phyloP scores from a whole-genome alignment of 129 eudicot species.

The Lactuca sativa region DNA sequence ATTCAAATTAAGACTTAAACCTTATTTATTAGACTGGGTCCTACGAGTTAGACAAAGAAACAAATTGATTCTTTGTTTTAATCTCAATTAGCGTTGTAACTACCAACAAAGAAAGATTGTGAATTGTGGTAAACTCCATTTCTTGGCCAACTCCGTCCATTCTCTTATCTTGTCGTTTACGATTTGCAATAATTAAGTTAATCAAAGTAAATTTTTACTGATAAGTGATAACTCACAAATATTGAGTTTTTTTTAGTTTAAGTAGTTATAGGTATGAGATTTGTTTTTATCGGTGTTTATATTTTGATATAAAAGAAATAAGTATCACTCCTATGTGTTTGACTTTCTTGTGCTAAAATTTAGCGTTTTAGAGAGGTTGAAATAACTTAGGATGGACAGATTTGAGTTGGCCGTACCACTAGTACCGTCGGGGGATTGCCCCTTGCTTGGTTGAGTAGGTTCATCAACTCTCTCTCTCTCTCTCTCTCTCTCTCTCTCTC shows the following conservation, averaged over 20 bases:
- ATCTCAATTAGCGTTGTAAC: slow-evolving; percentile 28
- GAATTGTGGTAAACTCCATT: slow-evolving; percentile 19
- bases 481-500: too few relatives aligned
- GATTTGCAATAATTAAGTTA: background rate
- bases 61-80: slow-evolving; percentile 7
- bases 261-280: too few relatives aligned
- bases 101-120: slow-evolving; percentile 16
- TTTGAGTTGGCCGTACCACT: too few relatives aligned
- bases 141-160: slow-evolving; percentile 34
- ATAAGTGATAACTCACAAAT: background rate
- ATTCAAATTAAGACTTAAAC: background rate
- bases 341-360: too few relatives aligned
- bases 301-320: too few relatives aligned
- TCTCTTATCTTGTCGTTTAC: slow-evolving; percentile 23
- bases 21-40: background rate
- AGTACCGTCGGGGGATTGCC: too few relatives aligned
- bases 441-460: too few relatives aligned
- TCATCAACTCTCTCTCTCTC: too few relatives aligned
- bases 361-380: too few relatives aligned
- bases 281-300: too few relatives aligned
- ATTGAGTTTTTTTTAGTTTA: background rate
- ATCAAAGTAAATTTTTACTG: background rate
- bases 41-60: slow-evolving; percentile 14
- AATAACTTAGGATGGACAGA: too few relatives aligned
- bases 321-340: too few relatives aligned